A percentile compares a stretch with the other conserved stretches of the same genome.
These are phyloP conservation scores for Vigna nakashimae DNA, from an alignment of 306 rosid species.

Conservation along the genomic window DNA sequence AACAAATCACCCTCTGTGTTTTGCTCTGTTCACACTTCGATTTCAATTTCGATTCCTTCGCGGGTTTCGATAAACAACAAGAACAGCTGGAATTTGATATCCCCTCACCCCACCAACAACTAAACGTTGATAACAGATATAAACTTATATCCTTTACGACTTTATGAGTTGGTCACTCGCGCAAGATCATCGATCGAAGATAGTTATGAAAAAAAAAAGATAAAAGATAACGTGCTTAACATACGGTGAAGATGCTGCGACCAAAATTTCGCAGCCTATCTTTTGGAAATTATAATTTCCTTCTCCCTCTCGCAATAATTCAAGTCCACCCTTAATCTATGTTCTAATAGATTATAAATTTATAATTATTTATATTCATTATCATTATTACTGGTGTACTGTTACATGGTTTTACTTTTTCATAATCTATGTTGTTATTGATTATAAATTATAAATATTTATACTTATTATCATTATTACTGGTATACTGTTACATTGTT, in stretches of 20 bases:
- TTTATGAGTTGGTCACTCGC: conserved; percentile 16
- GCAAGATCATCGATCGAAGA: background rate
- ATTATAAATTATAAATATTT: too few species aligned
- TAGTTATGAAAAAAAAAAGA: background rate
- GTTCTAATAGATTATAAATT: too few species aligned
- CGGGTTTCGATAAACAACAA: conserved; percentile 19
- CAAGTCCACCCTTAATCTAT: background rate
- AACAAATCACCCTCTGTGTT: background rate
- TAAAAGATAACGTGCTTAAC: background rate
- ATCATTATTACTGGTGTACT: background rate
- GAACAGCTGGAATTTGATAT: conserved; percentile 1
- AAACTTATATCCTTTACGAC: background rate
- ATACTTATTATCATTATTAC: too few species aligned
- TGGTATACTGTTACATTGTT: too few species aligned
- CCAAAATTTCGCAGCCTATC: background rate
- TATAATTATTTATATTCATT: background rate
- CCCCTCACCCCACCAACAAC: too few species aligned
- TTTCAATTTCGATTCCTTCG: conserved; percentile 12
- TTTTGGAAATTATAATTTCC: background rate
- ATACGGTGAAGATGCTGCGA: background rate
- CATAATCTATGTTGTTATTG: too few species aligned
- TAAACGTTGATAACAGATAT: background rate
- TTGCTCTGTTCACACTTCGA: background rate
- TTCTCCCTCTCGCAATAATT: background rate
- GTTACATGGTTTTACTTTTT: too few species aligned